Base-by-base conservation (phyloP, 345 rosid genomes). In the Salix viminalis region DNA sequence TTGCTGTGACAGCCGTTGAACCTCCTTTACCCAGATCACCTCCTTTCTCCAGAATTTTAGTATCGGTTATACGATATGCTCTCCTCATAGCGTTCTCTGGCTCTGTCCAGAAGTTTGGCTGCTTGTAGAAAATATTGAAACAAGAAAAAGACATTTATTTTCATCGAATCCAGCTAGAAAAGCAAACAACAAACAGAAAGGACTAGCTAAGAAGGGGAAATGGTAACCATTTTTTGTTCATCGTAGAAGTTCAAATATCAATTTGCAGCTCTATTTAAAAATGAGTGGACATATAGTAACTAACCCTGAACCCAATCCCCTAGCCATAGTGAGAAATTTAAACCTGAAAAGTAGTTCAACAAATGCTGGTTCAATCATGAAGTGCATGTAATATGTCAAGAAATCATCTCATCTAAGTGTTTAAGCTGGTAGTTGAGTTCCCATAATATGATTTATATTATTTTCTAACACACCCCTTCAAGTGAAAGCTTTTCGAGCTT, bases 1-100 rank as follows among this genome's bases (percentile, higher is more conserved):
- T 93, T 8, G 91, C 95, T 18, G 99, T 96, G 28, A 96, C 97
- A 39, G 98, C 98, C 68, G 99, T 96, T 2, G 99, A 96, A 64
- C 99, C 98, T 2, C 99, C 99, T 82, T 66, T 88, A 54, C 99
- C 97, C 72, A 93, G 81, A 76, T 92, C 91, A 70, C 79, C 78
- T 28, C 94, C 90, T 77, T 89, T 85, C 39, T 93, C 95, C 65
- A 93, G 76, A 83, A 96, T 93, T 9, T 67, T 73, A 12, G 80
- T 75, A 77, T 93, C 97, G 0, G 95, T 96, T 50, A 88, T 79
- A 44, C 79, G 84, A 84, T 96, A 93, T 60, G 91, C 98, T 79
- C 79, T 88, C 85, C 84, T 85, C 23, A 91, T 88, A 34, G 99
- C 98, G 37, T 52, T 79, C 80, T 91, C 92, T 0, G 98, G 94